A percentile compares a stretch with the other conserved stretches of the same genome.
phyloP scores from a whole-genome alignment of 208 protist genomes.

The Trypanosoma mega region DNA sequence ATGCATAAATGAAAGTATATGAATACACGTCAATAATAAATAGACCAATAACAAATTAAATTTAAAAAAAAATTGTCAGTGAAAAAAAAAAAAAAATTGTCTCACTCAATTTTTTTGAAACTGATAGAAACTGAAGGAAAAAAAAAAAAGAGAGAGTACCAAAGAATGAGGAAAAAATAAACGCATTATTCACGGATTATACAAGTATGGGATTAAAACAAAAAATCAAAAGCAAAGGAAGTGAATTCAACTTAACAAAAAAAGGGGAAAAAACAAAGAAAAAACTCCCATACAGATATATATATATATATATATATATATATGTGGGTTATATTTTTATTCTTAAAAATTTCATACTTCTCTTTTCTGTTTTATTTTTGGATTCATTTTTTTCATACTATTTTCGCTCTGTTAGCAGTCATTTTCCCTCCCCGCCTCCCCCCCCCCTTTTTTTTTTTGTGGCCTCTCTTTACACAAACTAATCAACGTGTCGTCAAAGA shows the following conservation, averaged over 20 bases:
- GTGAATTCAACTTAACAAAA: background rate
- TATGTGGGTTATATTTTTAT: background rate
- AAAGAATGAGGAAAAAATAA: background rate
- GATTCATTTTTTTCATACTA: too few species aligned
- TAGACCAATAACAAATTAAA: too few species aligned
- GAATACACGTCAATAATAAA: too few species aligned
- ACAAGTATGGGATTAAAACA: background rate
- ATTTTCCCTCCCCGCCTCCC: too few species aligned
- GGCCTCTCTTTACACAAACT: too few species aligned
- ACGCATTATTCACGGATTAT: background rate
- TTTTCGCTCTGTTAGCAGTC: background rate
- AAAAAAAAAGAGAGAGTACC: constrained; percentile 1
- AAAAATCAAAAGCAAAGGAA: background rate
- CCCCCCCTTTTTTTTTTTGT: too few species aligned
- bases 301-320: background rate
- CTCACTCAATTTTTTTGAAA: background rate
- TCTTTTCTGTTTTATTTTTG: constrained; percentile 1
- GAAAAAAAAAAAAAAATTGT: too few species aligned
- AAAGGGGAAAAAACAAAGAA: constrained; percentile 1
- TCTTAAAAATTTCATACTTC: background rate
- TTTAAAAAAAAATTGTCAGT: too few species aligned
- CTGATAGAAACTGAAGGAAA: background rate
- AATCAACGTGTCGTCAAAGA: too few species aligned
- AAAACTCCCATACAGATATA: too few species aligned
- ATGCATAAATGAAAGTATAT: too few species aligned